Evolutionary conservation across 2,329 filamentous ascomycete genomes (phyloP), one percentile per base, ranked within the genome.

Genomic region (Hymenoscyphus infarciens): DNA sequence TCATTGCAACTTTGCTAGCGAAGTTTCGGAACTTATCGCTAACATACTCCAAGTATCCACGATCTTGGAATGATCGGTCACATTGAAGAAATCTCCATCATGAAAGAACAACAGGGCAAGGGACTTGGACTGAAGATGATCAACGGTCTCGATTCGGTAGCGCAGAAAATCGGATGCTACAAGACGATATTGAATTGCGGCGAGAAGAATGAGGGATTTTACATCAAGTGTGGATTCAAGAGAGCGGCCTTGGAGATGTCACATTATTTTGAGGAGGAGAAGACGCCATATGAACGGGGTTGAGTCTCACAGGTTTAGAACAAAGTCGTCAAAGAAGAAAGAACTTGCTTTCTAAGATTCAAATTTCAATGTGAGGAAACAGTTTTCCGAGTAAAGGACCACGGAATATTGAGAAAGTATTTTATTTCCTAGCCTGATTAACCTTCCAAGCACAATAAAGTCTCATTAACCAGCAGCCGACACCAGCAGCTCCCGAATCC

Each of bases 141-240:
- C 72, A 91, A 97, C 79, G 92, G 93, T 8, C 83, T 99, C 74
- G 93, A 97, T 77, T 88, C 83, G 75, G 87, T 97, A 63, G 92
- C 93, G 62, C 87, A 91, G 75, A 85, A 91, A 75, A 87, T 95
- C 62, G 95, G 94, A 60, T 98, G 94, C 78, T 98, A 98, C 79
- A 98, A 94, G 88, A 92, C 87, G 68, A 98, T 98, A 70, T 84
- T 99, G 68, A 94, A 98, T 78, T 98, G 94, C 81, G 96, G 90
- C 68, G 93, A 97, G 77, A 86, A 89, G 70, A 99, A 98, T 75
- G 92, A 97, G 77, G 94, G 93, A 25, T 99, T 99, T 81, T 99
- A 99, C 77, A 83, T 97, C 77, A 99, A 98, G 83, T 98, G 94
- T 77, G 94, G 93, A 63, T 98, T 96, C 78, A 89, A 92, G 79